A percentile compares a stretch with the other conserved stretches of the same genome.
phyloP scores from a whole-genome alignment of 2,329 filamentous ascomycete genomes.

The Nemania serpens region DNA sequence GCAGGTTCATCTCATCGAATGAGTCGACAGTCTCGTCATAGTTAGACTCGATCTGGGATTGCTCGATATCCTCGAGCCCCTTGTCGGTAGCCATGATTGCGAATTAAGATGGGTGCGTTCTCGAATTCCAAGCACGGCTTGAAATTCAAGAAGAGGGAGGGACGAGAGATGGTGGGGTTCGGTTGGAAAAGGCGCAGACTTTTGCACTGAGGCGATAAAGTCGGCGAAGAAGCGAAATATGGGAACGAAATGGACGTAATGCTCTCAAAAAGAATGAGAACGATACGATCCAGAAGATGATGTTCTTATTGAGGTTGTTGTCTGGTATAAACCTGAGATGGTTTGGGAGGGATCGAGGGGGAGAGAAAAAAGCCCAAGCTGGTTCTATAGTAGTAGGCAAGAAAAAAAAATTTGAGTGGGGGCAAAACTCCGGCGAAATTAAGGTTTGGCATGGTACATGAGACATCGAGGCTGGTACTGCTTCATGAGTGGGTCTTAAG shows the following conservation, averaged over 20 bases:
- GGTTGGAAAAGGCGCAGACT: slow-evolving; percentile 35
- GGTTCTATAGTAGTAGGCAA: slow-evolving; percentile 25
- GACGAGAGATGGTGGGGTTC: slow-evolving; percentile 46
- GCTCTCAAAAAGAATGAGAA: slow-evolving; percentile 37
- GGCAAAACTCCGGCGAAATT: slow-evolving; percentile 39
- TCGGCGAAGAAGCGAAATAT: slow-evolving; percentile 31
- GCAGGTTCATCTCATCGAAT: slow-evolving; percentile 97
- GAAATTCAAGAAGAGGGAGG: slow-evolving; percentile 64
- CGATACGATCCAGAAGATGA: slow-evolving; percentile 29
- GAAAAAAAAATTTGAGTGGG: slow-evolving; percentile 43
- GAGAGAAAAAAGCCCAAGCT: slow-evolving; percentile 33
- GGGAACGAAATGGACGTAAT: slow-evolving; percentile 36
- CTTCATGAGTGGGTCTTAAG: not conserved
- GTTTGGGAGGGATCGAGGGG: slow-evolving; percentile 34
- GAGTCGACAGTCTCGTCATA: slow-evolving; percentile 99
- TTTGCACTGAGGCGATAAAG: slow-evolving; percentile 36
- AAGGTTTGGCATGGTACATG: slow-evolving; percentile 26
- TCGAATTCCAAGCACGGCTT: slow-evolving; percentile 80
- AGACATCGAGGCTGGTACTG: not conserved
- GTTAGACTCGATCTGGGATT: slow-evolving; percentile 98
- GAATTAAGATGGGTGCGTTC: slow-evolving; percentile 59
- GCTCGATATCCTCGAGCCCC: slow-evolving; percentile 82
- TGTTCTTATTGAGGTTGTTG: slow-evolving; percentile 30
- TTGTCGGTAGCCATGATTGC: slow-evolving; percentile 99
- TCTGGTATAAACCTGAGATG: slow-evolving; percentile 28